Evolutionary conservation across 176 grass and related monocot genomes (phyloP).

Genomic region (Secale cereale): DNA sequence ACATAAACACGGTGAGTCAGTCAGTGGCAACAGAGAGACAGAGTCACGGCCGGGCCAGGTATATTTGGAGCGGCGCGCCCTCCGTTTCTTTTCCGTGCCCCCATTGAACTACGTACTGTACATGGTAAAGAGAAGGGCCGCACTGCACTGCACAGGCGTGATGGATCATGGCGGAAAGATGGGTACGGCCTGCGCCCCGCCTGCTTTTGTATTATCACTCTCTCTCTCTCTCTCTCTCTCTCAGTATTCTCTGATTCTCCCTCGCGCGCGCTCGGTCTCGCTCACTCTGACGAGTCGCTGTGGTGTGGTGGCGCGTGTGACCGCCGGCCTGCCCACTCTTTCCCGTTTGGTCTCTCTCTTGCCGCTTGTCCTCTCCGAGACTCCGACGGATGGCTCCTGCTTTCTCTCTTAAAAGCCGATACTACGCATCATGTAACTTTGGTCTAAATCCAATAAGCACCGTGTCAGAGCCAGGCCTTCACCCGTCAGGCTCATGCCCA

Average conservation of each 20-base stretch:
- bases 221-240: too few species aligned
- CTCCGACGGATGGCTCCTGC: not conserved
- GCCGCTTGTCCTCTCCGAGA: not conserved
- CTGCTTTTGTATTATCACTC: too few species aligned
- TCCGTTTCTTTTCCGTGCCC: not conserved
- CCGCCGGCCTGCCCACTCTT: not conserved
- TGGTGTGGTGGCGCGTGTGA: not conserved
- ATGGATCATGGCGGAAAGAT: slow-evolving; percentile 30
- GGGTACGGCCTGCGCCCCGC: slow-evolving; percentile 9
- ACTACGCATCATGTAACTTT: not conserved
- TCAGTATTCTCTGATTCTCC: not conserved
- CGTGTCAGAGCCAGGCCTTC: too few species aligned
- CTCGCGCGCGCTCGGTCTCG: not conserved
- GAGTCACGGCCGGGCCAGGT: slow-evolving; percentile 11
- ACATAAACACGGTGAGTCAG: not conserved
- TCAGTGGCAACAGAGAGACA: not conserved
- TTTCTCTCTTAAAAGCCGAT: not conserved
- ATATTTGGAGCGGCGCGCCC: slow-evolving; percentile 40
- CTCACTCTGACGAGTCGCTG: not conserved
- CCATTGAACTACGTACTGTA: not conserved
- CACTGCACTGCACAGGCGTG: not conserved
- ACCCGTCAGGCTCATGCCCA: not conserved
- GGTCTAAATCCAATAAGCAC: not conserved
- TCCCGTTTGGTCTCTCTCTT: slow-evolving; percentile 17
- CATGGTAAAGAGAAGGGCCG: not conserved